Evolutionary conservation across 371 early-diverging fungal genomes (phyloP).

Genomic region (Circinella minor): DNA sequence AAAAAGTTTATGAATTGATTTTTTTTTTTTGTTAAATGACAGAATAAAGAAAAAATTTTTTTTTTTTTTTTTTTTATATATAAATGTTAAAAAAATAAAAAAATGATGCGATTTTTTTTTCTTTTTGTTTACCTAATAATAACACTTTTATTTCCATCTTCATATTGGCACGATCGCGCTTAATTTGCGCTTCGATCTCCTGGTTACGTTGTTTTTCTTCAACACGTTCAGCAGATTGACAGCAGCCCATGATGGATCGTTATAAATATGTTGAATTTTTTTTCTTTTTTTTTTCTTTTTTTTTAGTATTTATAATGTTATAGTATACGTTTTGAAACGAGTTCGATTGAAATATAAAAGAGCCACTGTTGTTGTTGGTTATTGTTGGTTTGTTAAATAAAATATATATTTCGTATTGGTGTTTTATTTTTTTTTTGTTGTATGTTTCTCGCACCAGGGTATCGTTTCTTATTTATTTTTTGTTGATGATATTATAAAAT

Average conservation of each 20-base stretch:
- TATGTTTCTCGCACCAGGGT: neutral
- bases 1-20: too few relatives aligned
- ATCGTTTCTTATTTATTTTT: neutral
- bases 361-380: too few relatives aligned
- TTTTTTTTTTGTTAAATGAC: neutral
- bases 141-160: conserved; percentile 94
- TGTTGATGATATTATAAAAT: neutral
- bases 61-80: neutral
- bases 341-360: too few relatives aligned
- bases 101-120: conserved; percentile 1
- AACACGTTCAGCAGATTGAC: conserved; percentile 77
- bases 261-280: neutral
- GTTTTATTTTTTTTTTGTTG: neutral
- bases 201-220: conserved; percentile 80
- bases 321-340: too few relatives aligned
- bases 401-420: neutral
- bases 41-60: neutral
- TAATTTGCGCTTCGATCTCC: conserved; percentile 86
- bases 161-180: conserved; percentile 73
- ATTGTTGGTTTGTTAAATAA: too few relatives aligned
- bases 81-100: too few relatives aligned
- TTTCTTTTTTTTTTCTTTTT: too few relatives aligned
- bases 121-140: conserved; percentile 76
- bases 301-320: too few relatives aligned
- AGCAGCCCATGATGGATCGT: conserved; percentile 78